Conservation (phyloP, 805 yeast species). For the Maudiozyma serrabonitensis region DNA sequence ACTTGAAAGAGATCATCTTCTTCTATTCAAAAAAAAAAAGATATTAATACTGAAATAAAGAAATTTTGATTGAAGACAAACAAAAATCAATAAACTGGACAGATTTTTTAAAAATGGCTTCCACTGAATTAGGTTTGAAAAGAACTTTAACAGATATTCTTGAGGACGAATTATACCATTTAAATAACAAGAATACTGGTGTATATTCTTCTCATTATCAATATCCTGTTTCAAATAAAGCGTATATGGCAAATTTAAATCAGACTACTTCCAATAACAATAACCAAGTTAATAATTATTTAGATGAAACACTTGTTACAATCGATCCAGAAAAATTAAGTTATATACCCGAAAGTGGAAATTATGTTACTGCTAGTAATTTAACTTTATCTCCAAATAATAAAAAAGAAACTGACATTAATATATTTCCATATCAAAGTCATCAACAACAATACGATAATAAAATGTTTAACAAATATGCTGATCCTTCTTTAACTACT, state of each 20-base stretch:
- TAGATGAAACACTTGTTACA: neutral
- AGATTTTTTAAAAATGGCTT: slow-evolving; percentile 9
- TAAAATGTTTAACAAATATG: slow-evolving; percentile 23
- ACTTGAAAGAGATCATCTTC: neutral
- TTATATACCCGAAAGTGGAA: neutral
- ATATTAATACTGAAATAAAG: neutral
- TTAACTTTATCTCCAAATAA: neutral
- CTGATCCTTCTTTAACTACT: slow-evolving; percentile 29
- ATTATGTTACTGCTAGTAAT: neutral
- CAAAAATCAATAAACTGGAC: neutral
- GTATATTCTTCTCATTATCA: slow-evolving; percentile 3
- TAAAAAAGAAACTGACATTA: neutral
- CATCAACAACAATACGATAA: neutral
- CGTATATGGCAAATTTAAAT: slow-evolving; percentile 2
- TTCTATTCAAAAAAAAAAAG: neutral
- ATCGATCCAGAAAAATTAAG: slow-evolving; percentile 1
- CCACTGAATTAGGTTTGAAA: slow-evolving; percentile 13
- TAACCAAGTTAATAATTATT: neutral
- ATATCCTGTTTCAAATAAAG: slow-evolving; percentile 3
- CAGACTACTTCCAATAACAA: neutral
- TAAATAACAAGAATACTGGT: slow-evolving; percentile 9
- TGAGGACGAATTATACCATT: slow-evolving; percentile 27
- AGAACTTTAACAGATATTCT: slow-evolving; percentile 28
- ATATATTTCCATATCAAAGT: neutral
- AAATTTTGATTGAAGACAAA: neutral